phyloP scores from a whole-genome alignment of 768 basidiomycete genomes.

The Kwoniella europaea region DNA sequence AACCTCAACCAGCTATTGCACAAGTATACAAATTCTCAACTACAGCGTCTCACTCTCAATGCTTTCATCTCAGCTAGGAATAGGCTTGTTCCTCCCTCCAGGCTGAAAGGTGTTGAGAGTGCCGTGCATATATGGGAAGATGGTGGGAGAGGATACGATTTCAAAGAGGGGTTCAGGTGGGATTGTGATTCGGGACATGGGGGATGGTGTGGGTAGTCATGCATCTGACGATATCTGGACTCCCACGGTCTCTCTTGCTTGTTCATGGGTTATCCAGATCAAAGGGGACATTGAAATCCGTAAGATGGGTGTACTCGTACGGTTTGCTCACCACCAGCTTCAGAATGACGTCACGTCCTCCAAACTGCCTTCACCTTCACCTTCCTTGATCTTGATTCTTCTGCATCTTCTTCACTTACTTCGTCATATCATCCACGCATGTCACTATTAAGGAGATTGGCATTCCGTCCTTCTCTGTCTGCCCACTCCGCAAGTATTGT shows the following conservation, averaged over 20 bases:
- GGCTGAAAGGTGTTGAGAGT: slow-evolving; percentile 14
- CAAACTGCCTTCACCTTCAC: background rate
- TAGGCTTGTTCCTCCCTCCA: slow-evolving; percentile 9
- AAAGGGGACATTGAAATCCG: too few relatives aligned
- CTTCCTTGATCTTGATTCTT: background rate
- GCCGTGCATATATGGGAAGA: slow-evolving; percentile 19
- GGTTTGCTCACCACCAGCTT: too few relatives aligned
- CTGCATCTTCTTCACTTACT: background rate
- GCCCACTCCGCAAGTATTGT: too few relatives aligned
- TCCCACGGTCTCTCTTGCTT: too few relatives aligned
- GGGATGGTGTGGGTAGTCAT: slow-evolving; percentile 13
- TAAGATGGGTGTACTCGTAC: too few relatives aligned
- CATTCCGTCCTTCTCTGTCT: background rate
- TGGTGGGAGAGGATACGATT: slow-evolving; percentile 37
- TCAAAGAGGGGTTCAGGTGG: slow-evolving; percentile 22
- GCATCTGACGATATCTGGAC: background rate
- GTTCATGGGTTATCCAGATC: too few relatives aligned
- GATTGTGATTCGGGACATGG: slow-evolving; percentile 18
- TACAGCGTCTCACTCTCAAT: slow-evolving; percentile 25
- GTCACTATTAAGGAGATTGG: background rate
- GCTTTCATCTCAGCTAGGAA: slow-evolving; percentile 33
- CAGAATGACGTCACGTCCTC: background rate
- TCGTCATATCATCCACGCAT: background rate
- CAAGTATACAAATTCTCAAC: background rate
- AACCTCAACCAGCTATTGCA: slow-evolving; percentile 18